Conservation (phyloP, 2,329 filamentous ascomycete genomes). For the Aplosporella prunicola region DNA sequence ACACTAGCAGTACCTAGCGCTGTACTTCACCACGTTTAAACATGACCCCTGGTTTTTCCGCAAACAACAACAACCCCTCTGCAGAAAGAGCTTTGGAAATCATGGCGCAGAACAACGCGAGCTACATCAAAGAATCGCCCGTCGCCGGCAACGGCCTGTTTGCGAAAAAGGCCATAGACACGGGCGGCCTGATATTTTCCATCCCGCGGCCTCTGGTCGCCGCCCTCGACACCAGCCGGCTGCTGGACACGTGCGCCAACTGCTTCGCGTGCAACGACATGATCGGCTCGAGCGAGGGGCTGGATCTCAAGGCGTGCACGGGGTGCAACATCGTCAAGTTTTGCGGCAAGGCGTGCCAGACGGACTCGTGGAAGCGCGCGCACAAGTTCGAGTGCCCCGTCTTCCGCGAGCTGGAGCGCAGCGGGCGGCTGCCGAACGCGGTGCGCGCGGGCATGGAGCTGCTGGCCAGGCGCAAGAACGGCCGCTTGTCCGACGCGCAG, state of each 20-base stretch:
- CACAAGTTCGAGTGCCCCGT: slow-evolving; percentile 52
- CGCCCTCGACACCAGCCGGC: slow-evolving; percentile 43
- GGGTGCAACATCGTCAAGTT: slow-evolving; percentile 51
- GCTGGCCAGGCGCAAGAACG: slow-evolving; percentile 36
- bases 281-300: slow-evolving; percentile 16
- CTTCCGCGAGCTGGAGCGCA: slow-evolving; percentile 12
- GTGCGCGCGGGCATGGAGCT: slow-evolving; percentile 48
- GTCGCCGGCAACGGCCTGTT: slow-evolving; percentile 46
- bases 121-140: slow-evolving; percentile 14
- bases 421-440: slow-evolving; percentile 42
- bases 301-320: slow-evolving; percentile 43
- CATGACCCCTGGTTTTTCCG: too few species aligned
- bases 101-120: slow-evolving; percentile 11
- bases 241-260: slow-evolving; percentile 47
- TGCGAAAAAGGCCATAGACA: slow-evolving; percentile 37
- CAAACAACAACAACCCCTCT: too few species aligned
- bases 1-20: too few species aligned
- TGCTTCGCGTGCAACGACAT: slow-evolving; percentile 42
- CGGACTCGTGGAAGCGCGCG: slow-evolving; percentile 47
- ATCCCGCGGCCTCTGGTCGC: slow-evolving; percentile 45
- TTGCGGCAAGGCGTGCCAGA: slow-evolving; percentile 53
- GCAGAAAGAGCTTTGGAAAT: too few species aligned
- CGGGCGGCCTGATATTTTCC: slow-evolving; percentile 41
- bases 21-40: too few species aligned
- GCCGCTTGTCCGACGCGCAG: slow-evolving; percentile 28